Evolutionary conservation across 495 filamentous ascomycete genomes (phyloP).

Genomic region (Paragyromitra xinjiangensis): DNA sequence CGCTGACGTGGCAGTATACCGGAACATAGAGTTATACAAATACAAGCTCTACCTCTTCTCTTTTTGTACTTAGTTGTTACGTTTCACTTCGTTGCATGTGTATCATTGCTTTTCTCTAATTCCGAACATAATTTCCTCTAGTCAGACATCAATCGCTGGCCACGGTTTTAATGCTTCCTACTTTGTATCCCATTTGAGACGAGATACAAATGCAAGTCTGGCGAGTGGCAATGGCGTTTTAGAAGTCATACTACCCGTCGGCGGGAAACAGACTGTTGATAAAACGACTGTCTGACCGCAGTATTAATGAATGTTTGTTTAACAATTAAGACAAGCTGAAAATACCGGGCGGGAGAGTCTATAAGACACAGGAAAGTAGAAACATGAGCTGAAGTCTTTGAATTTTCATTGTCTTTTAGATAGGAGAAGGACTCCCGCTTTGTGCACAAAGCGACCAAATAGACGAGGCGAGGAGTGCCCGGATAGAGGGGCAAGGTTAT

Average conservation of each 20-base stretch:
- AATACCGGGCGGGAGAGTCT: neutral
- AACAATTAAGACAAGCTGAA: neutral
- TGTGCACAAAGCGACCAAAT: neutral
- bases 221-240: neutral
- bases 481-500: neutral
- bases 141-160: neutral
- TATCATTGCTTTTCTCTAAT: neutral
- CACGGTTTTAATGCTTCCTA: neutral
- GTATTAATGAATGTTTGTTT: neutral
- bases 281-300: neutral
- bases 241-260: neutral
- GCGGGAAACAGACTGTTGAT: neutral
- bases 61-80: neutral
- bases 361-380: neutral
- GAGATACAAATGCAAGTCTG: neutral
- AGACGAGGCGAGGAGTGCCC: neutral
- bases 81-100: neutral
- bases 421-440: neutral
- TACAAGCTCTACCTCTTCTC: neutral
- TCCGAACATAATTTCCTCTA: neutral
- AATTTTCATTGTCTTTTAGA: neutral
- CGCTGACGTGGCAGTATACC: neutral
- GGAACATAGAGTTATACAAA: neutral
- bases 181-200: neutral
- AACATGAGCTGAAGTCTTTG: neutral